Percentiles rank a stretch among this genome's conserved stretches.
Conservation (phyloP, 495 filamentous ascomycete species). For the Penicillium parvum region DNA sequence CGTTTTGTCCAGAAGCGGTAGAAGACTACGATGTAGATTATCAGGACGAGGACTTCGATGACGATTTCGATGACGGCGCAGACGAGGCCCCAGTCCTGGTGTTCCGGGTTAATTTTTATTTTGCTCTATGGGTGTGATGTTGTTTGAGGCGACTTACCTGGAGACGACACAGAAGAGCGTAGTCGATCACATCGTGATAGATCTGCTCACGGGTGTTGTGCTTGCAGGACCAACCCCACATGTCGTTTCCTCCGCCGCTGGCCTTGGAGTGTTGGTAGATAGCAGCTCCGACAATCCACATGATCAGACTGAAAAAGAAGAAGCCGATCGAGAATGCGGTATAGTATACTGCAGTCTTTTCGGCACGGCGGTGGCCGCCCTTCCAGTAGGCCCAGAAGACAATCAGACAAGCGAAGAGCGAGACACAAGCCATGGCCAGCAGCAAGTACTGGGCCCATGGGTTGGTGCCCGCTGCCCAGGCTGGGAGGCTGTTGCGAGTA, state of each 20-base stretch:
- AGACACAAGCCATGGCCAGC: slow-evolving; percentile 70
- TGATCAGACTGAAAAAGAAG: slow-evolving; percentile 89
- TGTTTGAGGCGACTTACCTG: slow-evolving; percentile 55
- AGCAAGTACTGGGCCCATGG: slow-evolving; percentile 88
- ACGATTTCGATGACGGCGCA: slow-evolving; percentile 97
- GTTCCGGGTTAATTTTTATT: not conserved
- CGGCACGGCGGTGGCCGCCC: slow-evolving; percentile 82
- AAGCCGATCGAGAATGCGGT: slow-evolving; percentile 85
- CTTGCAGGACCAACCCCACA: slow-evolving; percentile 97
- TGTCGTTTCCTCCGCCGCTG: slow-evolving; percentile 70
- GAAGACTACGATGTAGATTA: slow-evolving; percentile 89
- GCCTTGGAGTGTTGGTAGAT: slow-evolving; percentile 73
- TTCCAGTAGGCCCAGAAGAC: slow-evolving; percentile 86
- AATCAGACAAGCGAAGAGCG: slow-evolving; percentile 69
- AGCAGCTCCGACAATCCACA: slow-evolving; percentile 87
- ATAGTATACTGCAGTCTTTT: slow-evolving; percentile 92
- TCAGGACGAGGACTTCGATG: slow-evolving; percentile 84
- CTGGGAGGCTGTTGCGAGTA: slow-evolving; percentile 67
- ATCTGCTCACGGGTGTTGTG: slow-evolving; percentile 74
- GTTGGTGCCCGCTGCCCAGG: slow-evolving; percentile 77
- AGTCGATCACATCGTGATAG: slow-evolving; percentile 75
- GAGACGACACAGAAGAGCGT: slow-evolving; percentile 89
- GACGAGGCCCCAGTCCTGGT: slow-evolving; percentile 87
- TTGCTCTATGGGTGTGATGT: not conserved
- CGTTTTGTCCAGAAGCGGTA: slow-evolving; percentile 96